phyloP scores from a whole-genome alignment of 1,284 basidiomycete species.

The Stygiomarasmius scandens region DNA sequence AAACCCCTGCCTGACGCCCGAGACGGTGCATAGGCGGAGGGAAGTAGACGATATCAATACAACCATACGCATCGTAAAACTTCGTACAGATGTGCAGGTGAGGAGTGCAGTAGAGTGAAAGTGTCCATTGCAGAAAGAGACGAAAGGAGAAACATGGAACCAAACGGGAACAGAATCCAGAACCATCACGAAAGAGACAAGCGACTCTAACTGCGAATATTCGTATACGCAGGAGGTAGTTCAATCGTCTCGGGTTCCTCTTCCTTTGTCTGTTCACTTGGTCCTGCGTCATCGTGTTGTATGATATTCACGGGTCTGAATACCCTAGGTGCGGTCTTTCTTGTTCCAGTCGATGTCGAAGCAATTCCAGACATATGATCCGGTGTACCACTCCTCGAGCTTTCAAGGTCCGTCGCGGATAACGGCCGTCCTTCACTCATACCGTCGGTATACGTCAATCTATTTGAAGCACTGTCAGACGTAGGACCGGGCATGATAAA shows the following conservation, averaged over 20 bases:
- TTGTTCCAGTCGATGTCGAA: conserved; percentile 26
- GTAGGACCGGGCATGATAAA: conserved; percentile 70
- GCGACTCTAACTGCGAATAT: conserved; percentile 36
- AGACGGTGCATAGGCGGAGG: too few species aligned
- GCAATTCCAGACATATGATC: conserved; percentile 32
- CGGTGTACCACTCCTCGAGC: conserved; percentile 40
- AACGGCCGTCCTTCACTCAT: conserved; percentile 34
- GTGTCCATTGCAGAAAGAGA: background rate
- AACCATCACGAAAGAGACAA: background rate
- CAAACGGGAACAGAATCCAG: background rate
- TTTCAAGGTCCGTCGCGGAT: conserved; percentile 32
- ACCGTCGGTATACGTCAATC: conserved; percentile 12
- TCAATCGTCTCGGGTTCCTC: conserved; percentile 71
- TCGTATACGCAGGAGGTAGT: conserved; percentile 80
- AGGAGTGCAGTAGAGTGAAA: background rate
- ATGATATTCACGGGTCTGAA: conserved; percentile 76
- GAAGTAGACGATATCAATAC: background rate
- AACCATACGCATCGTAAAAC: background rate
- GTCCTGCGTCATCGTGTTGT: conserved; percentile 81
- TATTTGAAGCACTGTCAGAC: conserved; percentile 19
- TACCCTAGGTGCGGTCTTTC: conserved; percentile 47
- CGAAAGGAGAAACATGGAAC: background rate
- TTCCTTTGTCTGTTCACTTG: conserved; percentile 39
- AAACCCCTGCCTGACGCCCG: background rate
- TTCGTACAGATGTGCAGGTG: background rate